Evolutionary conservation across 495 filamentous ascomycete species (phyloP).

Genomic region (Clavariopsis aquatica): DNA sequence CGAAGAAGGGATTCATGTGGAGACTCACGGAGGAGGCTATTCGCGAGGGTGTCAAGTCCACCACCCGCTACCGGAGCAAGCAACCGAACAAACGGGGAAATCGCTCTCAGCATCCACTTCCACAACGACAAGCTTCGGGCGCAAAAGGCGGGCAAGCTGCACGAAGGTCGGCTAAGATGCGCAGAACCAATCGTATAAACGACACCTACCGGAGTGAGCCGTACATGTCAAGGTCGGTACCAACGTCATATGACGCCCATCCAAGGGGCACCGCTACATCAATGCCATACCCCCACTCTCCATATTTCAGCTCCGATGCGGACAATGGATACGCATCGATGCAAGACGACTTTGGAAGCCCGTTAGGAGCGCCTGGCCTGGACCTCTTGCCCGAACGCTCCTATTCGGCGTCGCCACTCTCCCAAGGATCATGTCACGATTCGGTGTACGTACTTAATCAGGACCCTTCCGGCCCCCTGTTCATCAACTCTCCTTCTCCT

Average conservation of each 20-base stretch:
- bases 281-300: constrained; percentile 23
- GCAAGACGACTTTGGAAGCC: constrained; percentile 5
- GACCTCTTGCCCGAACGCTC: not conserved
- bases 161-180: constrained; percentile 38
- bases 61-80: constrained; percentile 69
- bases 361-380: not conserved
- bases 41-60: constrained; percentile 65
- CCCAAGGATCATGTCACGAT: constrained; percentile 3
- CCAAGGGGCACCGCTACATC: constrained; percentile 6
- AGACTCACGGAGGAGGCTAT: constrained; percentile 64
- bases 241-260: not conserved
- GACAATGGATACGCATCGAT: constrained; percentile 9
- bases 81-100: constrained; percentile 51
- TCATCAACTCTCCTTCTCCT: constrained; percentile 25
- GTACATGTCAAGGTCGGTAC: constrained; percentile 15
- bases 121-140: constrained; percentile 57
- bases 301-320: constrained; percentile 25
- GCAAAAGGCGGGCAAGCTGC: constrained; percentile 59
- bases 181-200: constrained; percentile 24
- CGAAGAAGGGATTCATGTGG: constrained; percentile 66
- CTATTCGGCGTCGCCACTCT: not conserved
- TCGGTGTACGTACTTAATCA: constrained; percentile 4
- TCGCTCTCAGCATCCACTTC: constrained; percentile 49
- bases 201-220: constrained; percentile 24
- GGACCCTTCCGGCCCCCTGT: constrained; percentile 17